Evolutionary conservation across 164 flowering plant species (phyloP).

Genomic region (Vitis labrusca): DNA sequence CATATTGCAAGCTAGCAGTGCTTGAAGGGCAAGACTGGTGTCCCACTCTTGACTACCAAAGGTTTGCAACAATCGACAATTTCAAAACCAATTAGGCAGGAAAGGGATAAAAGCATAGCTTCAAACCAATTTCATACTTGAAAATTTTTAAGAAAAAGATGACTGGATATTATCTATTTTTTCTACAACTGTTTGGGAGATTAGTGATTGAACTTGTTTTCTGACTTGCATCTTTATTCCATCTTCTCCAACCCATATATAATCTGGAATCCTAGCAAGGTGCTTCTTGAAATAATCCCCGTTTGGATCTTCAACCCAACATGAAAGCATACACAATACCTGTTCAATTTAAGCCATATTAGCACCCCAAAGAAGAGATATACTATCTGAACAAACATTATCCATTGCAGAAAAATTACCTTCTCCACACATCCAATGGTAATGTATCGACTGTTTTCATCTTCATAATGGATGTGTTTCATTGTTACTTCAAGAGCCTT

Average conservation of each 20-base stretch:
- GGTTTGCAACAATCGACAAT: conserved; percentile 33
- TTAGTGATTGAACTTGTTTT: too few species aligned
- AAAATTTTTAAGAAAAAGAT: conserved; percentile 15
- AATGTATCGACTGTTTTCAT: conserved; percentile 47
- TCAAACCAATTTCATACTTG: too few species aligned
- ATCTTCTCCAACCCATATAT: conserved; percentile 54
- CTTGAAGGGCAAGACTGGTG: conserved; percentile 34
- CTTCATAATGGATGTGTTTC: conserved; percentile 54
- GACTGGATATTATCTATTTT: neutral
- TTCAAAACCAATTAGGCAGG: conserved; percentile 7
- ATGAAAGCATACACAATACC: conserved; percentile 54
- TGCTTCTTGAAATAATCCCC: conserved; percentile 51
- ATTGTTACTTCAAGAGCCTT: too few species aligned
- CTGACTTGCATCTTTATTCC: conserved; percentile 50
- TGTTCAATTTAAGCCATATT: neutral
- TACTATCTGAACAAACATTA: neutral
- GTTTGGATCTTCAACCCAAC: conserved; percentile 56
- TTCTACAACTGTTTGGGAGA: too few species aligned
- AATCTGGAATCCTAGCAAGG: conserved; percentile 53
- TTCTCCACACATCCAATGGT: conserved; percentile 42
- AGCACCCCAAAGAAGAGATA: neutral
- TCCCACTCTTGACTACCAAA: conserved; percentile 48
- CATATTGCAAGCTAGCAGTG: conserved; percentile 32
- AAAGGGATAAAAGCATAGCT: neutral
- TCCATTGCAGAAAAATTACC: conserved; percentile 3